Evolutionary conservation across 2,329 filamentous ascomycete species (phyloP), one percentile per base, ranked within the genome.

Genomic region (Stenocarpella maydis): DNA sequence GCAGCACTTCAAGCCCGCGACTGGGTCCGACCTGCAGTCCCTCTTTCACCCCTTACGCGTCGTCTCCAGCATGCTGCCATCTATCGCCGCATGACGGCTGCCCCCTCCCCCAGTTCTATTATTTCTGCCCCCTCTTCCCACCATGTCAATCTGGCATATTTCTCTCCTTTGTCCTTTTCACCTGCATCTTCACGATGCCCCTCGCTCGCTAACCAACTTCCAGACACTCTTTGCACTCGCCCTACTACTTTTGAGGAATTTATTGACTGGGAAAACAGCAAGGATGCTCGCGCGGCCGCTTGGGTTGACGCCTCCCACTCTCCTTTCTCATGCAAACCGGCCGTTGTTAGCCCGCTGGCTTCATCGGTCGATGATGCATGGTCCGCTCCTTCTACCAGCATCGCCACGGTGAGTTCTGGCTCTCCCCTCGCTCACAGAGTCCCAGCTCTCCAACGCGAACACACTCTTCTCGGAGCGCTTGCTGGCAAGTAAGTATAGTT

Each of bases 311-410:
- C 21, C 43, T 34, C 39, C 19, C 50, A 34, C 50, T 26, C 39
- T 37, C 64, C 64, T 19, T 53, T 37, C 19, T 66, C 50, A 15
- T 55, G 50, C 21, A 50, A 66, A 47, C 15, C 64, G 17, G 64
- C 64, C 19, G 64, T 66, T 37, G 31, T 17, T 6, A 66, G 50
- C 39, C 64, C 64, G 12, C 45, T 45, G 26, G 64, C 64, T 26
- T 66, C 64, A 26, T 66, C 64, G 43, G 64, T 66, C n/a, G 45
- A 39, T 24, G 64, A 66, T 26, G 45, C 50, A 8, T 66, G 64
- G 64, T 47, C 64, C 50, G 19, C 64, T 55, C 64, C 39, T 47
- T 66, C 64, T 37, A 37, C 52, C 28, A 66, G 64, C 50, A 66
- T 45, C 50, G 64, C 39, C 19, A 66, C 64, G 24, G 34, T 47